Base-by-base conservation (phyloP, 495 filamentous ascomycete genomes). In the Talaromyces liani region DNA sequence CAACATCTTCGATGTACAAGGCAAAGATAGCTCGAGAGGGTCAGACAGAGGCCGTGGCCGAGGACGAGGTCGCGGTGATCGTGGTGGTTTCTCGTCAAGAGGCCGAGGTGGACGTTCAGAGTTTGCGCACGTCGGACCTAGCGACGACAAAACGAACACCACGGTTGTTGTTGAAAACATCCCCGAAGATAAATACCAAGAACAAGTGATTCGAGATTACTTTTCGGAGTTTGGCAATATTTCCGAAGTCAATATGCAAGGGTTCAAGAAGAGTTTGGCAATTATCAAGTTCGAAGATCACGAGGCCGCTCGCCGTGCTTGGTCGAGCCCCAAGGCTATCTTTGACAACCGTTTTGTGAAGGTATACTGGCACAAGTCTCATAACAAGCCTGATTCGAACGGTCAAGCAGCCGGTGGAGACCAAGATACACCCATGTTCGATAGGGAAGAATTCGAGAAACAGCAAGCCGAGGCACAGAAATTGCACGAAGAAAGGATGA, bases 301-400 rank as follows among this genome's bases (percentile, higher is more conserved):
- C 79, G 81, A 80, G 12, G 78, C 87, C 49, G 94, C 94, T 16
- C 87, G 88, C 65, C 82, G 85, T 18, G 94, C 94, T 2, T 97
- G 92, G 76, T 86, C 87, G 16, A 96, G 91, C 47, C 94, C 94
- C 0, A 96, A 95, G 70, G 90, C 91, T 56, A 91, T 98, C 58
- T 98, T 98, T 68, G 92, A 97, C 65, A 98, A 98, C 66, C 83
- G 94, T 20, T 98, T 98, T 68, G 94, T 98, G 53, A 98, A 97
- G 71, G 92, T 98, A 5, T 98, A 92, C 69, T 98, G 94, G 94
- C 84, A 90, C 72, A 93, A 90, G 66, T 83, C 87, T 0, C 85
- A 87, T 2, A 66, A 68, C 20, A 77, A 77, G 34, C 70, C 75
- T 5, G 75, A 80, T 20, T 70, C 65, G 45, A 76, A 74, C 41